Conservation (phyloP, 1,284 basidiomycete species). For the Ustilago vetiveriae region DNA sequence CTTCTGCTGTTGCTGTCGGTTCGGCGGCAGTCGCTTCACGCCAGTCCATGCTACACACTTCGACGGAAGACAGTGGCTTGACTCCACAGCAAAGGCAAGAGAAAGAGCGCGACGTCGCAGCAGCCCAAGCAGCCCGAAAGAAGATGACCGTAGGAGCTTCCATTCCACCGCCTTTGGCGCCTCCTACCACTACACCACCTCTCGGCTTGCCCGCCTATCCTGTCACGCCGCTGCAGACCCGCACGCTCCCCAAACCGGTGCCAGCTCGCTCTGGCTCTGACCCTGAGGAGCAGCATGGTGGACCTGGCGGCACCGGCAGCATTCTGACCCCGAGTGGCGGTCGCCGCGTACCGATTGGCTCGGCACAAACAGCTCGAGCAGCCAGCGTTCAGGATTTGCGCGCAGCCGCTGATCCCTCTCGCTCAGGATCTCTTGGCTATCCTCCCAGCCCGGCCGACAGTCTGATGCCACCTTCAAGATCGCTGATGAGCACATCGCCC, state of each 20-base stretch:
- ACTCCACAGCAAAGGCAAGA: slow-evolving; percentile 35
- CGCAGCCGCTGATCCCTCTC: slow-evolving; percentile 26
- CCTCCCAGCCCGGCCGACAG: slow-evolving; percentile 38
- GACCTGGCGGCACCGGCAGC: background rate
- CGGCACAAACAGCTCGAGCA: slow-evolving; percentile 45
- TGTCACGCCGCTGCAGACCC: slow-evolving; percentile 25
- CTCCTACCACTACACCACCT: slow-evolving; percentile 11
- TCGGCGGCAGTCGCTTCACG: slow-evolving; percentile 10
- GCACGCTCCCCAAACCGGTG: slow-evolving; percentile 12
- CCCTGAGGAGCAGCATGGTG: slow-evolving; percentile 14
- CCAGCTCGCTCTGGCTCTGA: slow-evolving; percentile 21
- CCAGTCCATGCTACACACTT: slow-evolving; percentile 20
- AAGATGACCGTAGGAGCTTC: slow-evolving; percentile 30
- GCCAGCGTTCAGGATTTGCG: slow-evolving; percentile 51
- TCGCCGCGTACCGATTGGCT: slow-evolving; percentile 24
- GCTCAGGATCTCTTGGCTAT: slow-evolving; percentile 32
- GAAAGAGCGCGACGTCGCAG: slow-evolving; percentile 52
- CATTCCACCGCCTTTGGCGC: background rate
- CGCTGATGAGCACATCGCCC: slow-evolving; percentile 51
- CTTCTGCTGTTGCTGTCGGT: slow-evolving; percentile 20
- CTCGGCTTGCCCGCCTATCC: slow-evolving; percentile 16
- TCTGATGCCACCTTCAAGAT: slow-evolving; percentile 54
- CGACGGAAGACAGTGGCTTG: slow-evolving; percentile 32
- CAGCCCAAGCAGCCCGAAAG: slow-evolving; percentile 47
- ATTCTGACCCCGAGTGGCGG: slow-evolving; percentile 17